Evolutionary conservation across 2,329 filamentous ascomycete genomes (phyloP).

Genomic region (Penicillium nordicum): DNA sequence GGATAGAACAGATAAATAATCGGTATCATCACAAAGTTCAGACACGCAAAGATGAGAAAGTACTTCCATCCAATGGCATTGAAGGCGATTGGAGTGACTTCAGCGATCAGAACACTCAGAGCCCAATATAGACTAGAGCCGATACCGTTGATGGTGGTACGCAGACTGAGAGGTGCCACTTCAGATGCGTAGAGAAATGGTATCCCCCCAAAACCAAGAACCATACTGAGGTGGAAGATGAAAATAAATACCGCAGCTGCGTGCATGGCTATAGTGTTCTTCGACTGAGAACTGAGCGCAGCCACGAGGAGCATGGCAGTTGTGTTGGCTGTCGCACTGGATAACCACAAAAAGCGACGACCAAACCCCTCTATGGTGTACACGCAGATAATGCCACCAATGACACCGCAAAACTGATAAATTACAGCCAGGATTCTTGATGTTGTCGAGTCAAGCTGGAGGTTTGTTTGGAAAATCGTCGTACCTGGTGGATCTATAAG

Average conservation of each 20-base stretch:
- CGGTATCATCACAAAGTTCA: conserved; percentile 36
- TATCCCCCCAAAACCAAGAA: conserved; percentile 57
- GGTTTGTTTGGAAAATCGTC: conserved; percentile 17
- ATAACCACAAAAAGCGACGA: conserved; percentile 12
- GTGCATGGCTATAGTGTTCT: conserved; percentile 11
- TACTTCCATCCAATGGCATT: conserved; percentile 47
- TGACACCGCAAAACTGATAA: conserved; percentile 12
- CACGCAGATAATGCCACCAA: conserved; percentile 14
- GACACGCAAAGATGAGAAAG: conserved; percentile 45
- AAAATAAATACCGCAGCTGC: conserved; percentile 55
- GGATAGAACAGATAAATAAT: conserved; percentile 33
- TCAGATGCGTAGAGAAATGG: conserved; percentile 52
- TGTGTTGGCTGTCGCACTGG: conserved; percentile 10
- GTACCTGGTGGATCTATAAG: conserved; percentile 8
- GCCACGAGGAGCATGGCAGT: conserved; percentile 13
- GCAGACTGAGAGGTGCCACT: conserved; percentile 21
- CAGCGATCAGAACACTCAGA: conserved; percentile 38
- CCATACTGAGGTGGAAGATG: conserved; percentile 60
- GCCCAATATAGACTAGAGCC: conserved; percentile 47
- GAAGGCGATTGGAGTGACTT: conserved; percentile 39
- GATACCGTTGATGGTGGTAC: conserved; percentile 54
- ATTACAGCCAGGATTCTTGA: conserved; percentile 14
- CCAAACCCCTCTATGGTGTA: conserved; percentile 17
- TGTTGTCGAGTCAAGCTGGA: conserved; percentile 8
- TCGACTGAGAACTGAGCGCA: conserved; percentile 12